Evolutionary conservation across 495 filamentous ascomycete species (phyloP), one percentile per base, ranked within the genome.

Genomic region (Aspergillus nanangensis): DNA sequence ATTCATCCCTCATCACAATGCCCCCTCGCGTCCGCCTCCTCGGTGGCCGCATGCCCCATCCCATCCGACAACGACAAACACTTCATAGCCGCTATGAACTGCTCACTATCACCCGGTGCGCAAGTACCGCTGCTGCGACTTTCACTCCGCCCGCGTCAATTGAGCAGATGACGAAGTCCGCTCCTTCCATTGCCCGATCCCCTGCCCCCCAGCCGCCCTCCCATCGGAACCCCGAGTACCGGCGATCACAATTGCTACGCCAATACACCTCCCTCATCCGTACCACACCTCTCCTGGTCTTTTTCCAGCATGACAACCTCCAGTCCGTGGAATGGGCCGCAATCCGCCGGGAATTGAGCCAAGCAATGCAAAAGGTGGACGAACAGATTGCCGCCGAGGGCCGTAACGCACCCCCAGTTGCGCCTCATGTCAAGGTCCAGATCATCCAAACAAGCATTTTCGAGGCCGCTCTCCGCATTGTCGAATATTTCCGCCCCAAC

Each of bases 241-340:
- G 93, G 51, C 95, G 96, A 71, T 84, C 92, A n/a, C 92, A 97
- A 65, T 83, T 98, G 35, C 84, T 94, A 52, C 83, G 93, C 38
- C 80, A 86, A 65, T 98, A 98, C 72, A 92, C 91, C 47, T 94
- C 94, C 7, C 76, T 96, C 48, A 81, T 98, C 49, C 89, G 87
- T 34, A 90, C 90, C 29, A 83, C 87, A 14, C 90, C 93, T 36
- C 68, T 97, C 19, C 84, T 95, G 58, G 78, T 98, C 47, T 72
- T 97, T 56, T 92, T 98, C 76, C 92, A 97, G 68, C 93, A 97
- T 77, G 95, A 91, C 77, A 97, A 96, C 65, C 72, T 98, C 41
- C 86, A 84, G 41, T 81, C 90, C 4, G 71, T 75, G 32, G 93
- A 98, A 78, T 96, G 90, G 92, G 75, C 81, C 22, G 82, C 83